Evolutionary conservation across 2,329 filamentous ascomycete genomes (phyloP), one percentile per base, ranked within the genome.

Genomic region (Fusarium armeniacum): DNA sequence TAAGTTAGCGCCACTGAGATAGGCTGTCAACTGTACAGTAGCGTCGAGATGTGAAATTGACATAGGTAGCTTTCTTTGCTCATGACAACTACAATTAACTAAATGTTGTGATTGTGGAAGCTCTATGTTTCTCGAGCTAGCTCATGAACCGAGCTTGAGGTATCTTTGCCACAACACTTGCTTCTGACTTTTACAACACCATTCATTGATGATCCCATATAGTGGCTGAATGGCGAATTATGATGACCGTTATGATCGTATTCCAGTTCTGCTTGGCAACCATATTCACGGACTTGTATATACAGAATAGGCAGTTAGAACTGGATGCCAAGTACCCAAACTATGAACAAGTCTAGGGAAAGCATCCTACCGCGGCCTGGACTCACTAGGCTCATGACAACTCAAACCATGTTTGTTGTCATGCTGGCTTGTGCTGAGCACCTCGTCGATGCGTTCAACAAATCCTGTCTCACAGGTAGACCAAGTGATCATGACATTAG

Each of bases 1-100:
- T 3, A 43, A 67, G 45, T 57, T 52, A 69, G 52, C 61, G 58
- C 66, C 62, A 70, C 66, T 58, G 16, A 40, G n/a, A n/a, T 24
- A 26, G 24, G 36, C 35, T 35, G 61, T 53, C 53, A 65, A 61
- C 16, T 43, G 20, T 24, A 53, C n/a, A 38, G 53, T 65, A 60
- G 61, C 32, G 36, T n/a, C 22, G 6, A 30, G 28, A 10, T 10
- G 28, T 30, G 16, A 36, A 50, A 36, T 36, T 33, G 24, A 18
- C 16, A 12, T 28, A 28, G 16, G 20, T 20, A 26, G 24, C 10
- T 44, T 26, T 15, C 26, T 30, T 30, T 30, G 28, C 28, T 30
- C 28, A 30, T 30, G 28, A 30, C 9, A 30, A 30, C 28, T 30
- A 30, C 10, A 30, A 30, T 30, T 30, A 11, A 30, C 28, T 30